phyloP scores from a whole-genome alignment of 2,329 filamentous ascomycete genomes.

The Shiraia bambusicola region DNA sequence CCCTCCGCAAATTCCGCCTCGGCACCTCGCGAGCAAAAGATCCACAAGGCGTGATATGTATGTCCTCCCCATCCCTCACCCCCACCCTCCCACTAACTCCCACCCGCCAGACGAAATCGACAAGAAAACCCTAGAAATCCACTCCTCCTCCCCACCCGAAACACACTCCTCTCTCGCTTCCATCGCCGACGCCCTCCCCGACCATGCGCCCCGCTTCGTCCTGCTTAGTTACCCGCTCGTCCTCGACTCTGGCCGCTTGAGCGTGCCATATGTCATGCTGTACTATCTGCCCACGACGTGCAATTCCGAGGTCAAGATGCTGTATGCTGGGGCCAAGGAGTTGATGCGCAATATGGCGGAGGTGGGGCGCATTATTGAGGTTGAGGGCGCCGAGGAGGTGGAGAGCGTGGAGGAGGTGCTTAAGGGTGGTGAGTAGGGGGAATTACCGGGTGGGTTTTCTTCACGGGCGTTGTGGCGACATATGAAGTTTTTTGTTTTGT shows the following conservation, averaged over 20 bases:
- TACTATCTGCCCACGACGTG: conserved; percentile 94
- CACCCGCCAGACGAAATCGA: conserved; percentile 76
- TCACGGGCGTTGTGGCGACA: too few species aligned
- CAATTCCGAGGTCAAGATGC: conserved; percentile 84
- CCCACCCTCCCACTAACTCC: conserved; percentile 4
- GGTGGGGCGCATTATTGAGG: conserved; percentile 83
- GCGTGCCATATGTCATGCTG: conserved; percentile 89
- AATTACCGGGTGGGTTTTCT: too few species aligned
- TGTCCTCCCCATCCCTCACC: conserved; percentile 35
- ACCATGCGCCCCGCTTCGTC: conserved; percentile 86
- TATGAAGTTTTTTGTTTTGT: too few species aligned
- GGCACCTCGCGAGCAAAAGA: conserved; percentile 83
- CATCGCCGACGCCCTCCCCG: conserved; percentile 84
- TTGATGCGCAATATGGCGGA: conserved; percentile 56
- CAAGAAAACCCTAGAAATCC: conserved; percentile 85
- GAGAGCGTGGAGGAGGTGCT: conserved; percentile 75
- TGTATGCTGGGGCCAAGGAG: conserved; percentile 95
- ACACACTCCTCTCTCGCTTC: conserved; percentile 81
- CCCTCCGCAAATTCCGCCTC: conserved; percentile 91
- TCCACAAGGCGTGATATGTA: conserved; percentile 94
- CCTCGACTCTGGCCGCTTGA: conserved; percentile 75
- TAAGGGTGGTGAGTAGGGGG: conserved; percentile 31
- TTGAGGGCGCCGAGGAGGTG: conserved; percentile 77
- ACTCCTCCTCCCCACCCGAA: conserved; percentile 73
- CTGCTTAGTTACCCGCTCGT: conserved; percentile 89